Base-by-base conservation (phyloP, 1,284 basidiomycete species). In the Irpex sp. region DNA sequence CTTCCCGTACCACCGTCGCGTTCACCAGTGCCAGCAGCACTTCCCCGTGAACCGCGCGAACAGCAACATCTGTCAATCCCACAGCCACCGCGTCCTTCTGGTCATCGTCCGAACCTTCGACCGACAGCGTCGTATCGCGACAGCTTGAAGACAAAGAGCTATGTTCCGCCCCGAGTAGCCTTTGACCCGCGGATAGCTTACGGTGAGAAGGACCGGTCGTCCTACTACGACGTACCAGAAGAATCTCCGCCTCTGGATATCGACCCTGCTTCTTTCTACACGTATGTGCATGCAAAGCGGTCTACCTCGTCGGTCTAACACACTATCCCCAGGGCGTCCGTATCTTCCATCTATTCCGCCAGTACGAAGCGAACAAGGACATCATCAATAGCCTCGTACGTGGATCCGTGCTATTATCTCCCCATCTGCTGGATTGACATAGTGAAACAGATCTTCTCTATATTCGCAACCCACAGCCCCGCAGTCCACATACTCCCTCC, bases 181-280 rank as follows among this genome's bases (percentile, higher is more conserved):
- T 82, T 83, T 69, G 68, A 86, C 69, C 80, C 82, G 36, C 79
- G 77, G 15, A 68, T 81, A 58, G 83, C 84, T 5, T 86, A 87
- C 61, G 36, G 46, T 7, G 61, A 58, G n/a, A 66, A 64, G 61
- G 69, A 65, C 31, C 11, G 53, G 35, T 11, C 59, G 11, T 57
- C 58, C 15, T 37, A 56, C n/a, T 61, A 65, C 47, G 55, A 58
- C 7, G 60, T 61, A 43, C 43, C 56, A 3, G 60, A 55, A 35
- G 66, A 65, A 21, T 66, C 68, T 46, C 65, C 60, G 5, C 53
- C 50, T 17, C 68, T 65, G 17, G 63, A 62, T n/a, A 60, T 70
- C 1, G 70, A 76, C 63, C 73, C 82, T 1, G 68, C 77, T 39
- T 76, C 84, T 2, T 80, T 89, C 46, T 89, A 89, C 75, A 86